phyloP scores from a whole-genome alignment of 352 stramenopile genomes.

The Pythium utonaiense region DNA sequence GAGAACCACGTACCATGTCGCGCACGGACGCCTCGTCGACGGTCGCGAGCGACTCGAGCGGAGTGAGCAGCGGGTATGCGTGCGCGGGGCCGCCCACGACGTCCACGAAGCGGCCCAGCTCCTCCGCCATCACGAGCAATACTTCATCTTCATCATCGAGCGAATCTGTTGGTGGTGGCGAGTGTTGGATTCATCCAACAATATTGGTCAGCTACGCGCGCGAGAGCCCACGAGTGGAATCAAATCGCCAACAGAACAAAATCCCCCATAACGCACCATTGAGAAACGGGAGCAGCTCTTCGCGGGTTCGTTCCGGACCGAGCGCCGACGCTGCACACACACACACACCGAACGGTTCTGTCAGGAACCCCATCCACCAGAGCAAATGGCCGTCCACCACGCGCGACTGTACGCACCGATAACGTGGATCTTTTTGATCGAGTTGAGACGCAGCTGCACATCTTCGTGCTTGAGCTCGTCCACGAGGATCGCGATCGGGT shows the following conservation, averaged over 20 bases:
- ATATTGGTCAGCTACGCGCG: conserved; percentile 1
- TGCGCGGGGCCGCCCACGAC: conserved; percentile 88
- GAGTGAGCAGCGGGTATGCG: conserved; percentile 89
- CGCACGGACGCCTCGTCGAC: conserved; percentile 95
- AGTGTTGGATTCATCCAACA: background rate
- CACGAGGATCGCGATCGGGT: conserved; percentile 89
- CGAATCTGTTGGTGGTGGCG: conserved; percentile 66
- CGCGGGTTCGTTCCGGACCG: conserved; percentile 84
- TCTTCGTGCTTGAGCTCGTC: conserved; percentile 93
- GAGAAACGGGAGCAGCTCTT: conserved; percentile 98
- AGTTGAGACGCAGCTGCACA: conserved; percentile 89
- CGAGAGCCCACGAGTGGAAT: background rate
- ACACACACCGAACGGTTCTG: conserved; percentile 6
- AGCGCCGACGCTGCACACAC: conserved; percentile 72
- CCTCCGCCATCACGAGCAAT: conserved; percentile 92
- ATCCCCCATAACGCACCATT: conserved; percentile 51
- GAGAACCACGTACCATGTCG: conserved; percentile 55
- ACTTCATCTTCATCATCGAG: conserved; percentile 98
- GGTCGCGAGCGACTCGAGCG: conserved; percentile 91
- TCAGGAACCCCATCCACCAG: conserved; percentile 1
- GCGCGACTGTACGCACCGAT: conserved; percentile 57
- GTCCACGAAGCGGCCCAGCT: conserved; percentile 88
- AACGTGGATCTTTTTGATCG: conserved; percentile 87
- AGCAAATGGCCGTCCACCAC: background rate
- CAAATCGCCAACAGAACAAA: background rate